phyloP scores from a whole-genome alignment of 805 yeast species.

The Nakazawaea pomicola region DNA sequence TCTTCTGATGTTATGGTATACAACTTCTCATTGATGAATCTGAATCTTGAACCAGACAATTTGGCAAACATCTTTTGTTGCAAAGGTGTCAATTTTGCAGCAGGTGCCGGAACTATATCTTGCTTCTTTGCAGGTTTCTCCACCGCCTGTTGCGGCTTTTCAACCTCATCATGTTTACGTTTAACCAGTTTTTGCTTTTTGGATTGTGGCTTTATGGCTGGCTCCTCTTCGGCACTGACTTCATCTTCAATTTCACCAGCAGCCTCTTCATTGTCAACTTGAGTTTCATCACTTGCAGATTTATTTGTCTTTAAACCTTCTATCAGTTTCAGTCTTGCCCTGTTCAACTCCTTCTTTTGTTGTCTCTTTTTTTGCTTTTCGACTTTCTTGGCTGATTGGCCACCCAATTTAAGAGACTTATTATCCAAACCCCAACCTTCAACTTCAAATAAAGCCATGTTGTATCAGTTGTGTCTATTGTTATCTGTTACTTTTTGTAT shows the following conservation, averaged over 20 bases:
- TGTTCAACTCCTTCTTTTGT: constrained; percentile 24
- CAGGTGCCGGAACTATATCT: constrained; percentile 14
- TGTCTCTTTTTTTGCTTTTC: constrained; percentile 19
- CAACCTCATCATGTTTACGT: background rate
- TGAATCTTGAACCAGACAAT: constrained; percentile 87
- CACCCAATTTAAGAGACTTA: constrained; percentile 45
- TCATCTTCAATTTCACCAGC: too few species aligned
- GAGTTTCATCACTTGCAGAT: constrained; percentile 13
- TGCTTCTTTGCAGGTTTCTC: background rate
- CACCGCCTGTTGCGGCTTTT: background rate
- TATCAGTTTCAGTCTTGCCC: constrained; percentile 16
- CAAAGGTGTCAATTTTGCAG: constrained; percentile 67
- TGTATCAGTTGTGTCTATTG: background rate
- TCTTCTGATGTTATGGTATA: constrained; percentile 78
- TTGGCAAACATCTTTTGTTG: constrained; percentile 96
- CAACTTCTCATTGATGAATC: constrained; percentile 98
- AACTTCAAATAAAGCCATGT: constrained; percentile 70
- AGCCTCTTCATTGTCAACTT: constrained; percentile 6
- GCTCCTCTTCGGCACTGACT: too few species aligned
- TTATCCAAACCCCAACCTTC: constrained; percentile 76
- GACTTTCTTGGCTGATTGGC: too few species aligned
- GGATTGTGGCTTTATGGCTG: too few species aligned
- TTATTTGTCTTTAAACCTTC: constrained; percentile 1
- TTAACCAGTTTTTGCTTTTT: background rate
- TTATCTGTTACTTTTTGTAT: background rate